Base-by-base conservation (phyloP, 2,329 filamentous ascomycete genomes). In the Diaporthe citri region DNA sequence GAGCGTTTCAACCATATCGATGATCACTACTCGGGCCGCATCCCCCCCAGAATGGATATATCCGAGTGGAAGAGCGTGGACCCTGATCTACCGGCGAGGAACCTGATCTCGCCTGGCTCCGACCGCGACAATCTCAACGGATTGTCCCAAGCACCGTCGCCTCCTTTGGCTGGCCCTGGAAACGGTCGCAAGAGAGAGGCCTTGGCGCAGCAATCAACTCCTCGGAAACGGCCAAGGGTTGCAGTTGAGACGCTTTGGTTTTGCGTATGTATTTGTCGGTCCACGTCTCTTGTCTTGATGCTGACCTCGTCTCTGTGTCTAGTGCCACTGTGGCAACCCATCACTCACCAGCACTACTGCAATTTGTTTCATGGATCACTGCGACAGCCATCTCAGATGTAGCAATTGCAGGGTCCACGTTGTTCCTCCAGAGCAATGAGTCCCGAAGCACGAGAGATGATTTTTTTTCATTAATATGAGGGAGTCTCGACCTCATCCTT, bases 1-100 rank as follows among this genome's bases (percentile, higher is more conserved):
- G 84, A 85, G 77, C 83, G 89, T 15, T 89, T 86, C 78, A 85
- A 96, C 78, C 95, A 98, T 80, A 96, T 97, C 77, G 94, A 95
- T 75, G 82, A 89, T 22, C 93, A 95, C 80, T 92, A 93, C 76
- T 88, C 88, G 72, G 91, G 90, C 39, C 87, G 90, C 3, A 81
- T 84, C 9, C 78, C 79, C 0, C 62, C 48, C 1, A 84, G 84
- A 76, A 86, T 80, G 78, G 79, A 82, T 9, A 92, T 93, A 28
- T 81, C 82, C 22, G 86, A 92, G 13, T 94, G 93, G 93, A 82
- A 82, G 74, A 79, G 84, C 28, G 77, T 85, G 17, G 85, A 86
- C 41, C 73, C 79, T 9, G 78, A 79, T 5, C 57, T 76, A 8
- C 72, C 72, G 22, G 75, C 77, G 39, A 74, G 71, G 4, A 67